Evolutionary conservation across 2,329 filamentous ascomycete species (phyloP).

Genomic region (Arachnomyces sp.): DNA sequence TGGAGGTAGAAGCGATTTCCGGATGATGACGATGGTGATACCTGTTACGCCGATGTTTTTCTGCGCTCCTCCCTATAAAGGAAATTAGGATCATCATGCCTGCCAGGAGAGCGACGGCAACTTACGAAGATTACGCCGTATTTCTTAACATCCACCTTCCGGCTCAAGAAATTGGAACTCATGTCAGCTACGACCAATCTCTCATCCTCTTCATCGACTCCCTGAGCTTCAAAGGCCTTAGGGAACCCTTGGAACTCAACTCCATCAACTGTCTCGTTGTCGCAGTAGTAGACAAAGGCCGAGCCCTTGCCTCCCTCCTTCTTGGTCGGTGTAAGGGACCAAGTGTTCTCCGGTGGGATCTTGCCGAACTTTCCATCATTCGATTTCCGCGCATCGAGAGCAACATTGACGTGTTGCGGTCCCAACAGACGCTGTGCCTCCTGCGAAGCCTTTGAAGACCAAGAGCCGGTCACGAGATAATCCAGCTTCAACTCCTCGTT

Average conservation of each 20-base stretch:
- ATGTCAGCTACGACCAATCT: conserved; percentile 85
- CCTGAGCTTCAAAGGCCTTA: conserved; percentile 50
- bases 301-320: conserved; percentile 44
- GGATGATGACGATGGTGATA: conserved; percentile 77
- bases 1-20: conserved; percentile 70
- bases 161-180: conserved; percentile 85
- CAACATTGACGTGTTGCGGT: conserved; percentile 68
- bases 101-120: conserved; percentile 4
- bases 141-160: conserved; percentile 67
- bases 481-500: conserved; percentile 70
- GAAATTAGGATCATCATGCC: conserved; percentile 1
- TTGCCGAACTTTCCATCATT: conserved; percentile 78
- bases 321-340: conserved; percentile 61
- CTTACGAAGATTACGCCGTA: conserved; percentile 77
- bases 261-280: conserved; percentile 84
- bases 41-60: conserved; percentile 88
- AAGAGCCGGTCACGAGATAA: conserved; percentile 84
- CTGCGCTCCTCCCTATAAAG: conserved; percentile 61
- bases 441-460: conserved; percentile 81
- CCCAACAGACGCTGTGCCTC: conserved; percentile 75
- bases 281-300: conserved; percentile 79
- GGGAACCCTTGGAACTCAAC: conserved; percentile 80
- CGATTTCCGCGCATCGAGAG: conserved; percentile 53
- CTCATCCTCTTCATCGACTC: conserved; percentile 51
- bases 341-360: conserved; percentile 69